phyloP scores from a whole-genome alignment of 2,329 filamentous ascomycete species.

The Metarhizium brunneum region DNA sequence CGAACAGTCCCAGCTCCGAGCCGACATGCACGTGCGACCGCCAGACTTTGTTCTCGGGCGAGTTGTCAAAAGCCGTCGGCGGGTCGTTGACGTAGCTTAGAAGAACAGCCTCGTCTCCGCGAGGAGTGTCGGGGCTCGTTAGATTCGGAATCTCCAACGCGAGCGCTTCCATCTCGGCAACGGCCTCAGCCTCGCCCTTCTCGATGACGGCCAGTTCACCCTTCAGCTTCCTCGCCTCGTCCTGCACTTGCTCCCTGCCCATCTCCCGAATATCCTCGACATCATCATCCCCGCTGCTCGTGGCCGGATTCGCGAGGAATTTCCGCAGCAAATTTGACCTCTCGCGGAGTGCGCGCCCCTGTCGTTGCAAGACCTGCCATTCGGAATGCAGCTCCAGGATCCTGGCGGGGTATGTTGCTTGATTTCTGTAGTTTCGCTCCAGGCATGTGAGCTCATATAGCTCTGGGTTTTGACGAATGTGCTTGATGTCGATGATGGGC shows the following conservation, averaged over 20 bases:
- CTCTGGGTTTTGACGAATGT: constrained; percentile 77
- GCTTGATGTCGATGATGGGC: constrained; percentile 71
- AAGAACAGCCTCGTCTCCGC: constrained; percentile 54
- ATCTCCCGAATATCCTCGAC: constrained; percentile 23
- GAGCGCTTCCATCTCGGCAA: constrained; percentile 59
- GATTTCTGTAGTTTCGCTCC: constrained; percentile 68
- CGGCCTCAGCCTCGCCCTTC: constrained; percentile 48
- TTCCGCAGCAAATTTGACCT: constrained; percentile 54
- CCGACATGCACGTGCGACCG: constrained; percentile 83
- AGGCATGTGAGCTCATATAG: constrained; percentile 76
- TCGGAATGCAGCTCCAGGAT: constrained; percentile 47
- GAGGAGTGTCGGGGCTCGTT: constrained; percentile 66
- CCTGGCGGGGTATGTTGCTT: constrained; percentile 42
- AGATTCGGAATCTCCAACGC: constrained; percentile 80
- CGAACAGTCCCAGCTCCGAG: constrained; percentile 74
- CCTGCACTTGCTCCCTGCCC: constrained; percentile 45
- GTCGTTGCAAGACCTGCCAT: constrained; percentile 51
- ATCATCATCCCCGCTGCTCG: constrained; percentile 34
- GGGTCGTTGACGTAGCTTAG: constrained; percentile 73
- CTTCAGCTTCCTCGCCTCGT: constrained; percentile 58
- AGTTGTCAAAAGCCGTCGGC: constrained; percentile 29
- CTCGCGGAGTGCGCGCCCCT: constrained; percentile 53
- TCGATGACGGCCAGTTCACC: constrained; percentile 50
- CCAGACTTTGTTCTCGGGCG: constrained; percentile 33
- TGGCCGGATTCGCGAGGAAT: constrained; percentile 42